Evolutionary conservation across 2,329 filamentous ascomycete species (phyloP).

Genomic region (Beauveria pseudobassiana): DNA sequence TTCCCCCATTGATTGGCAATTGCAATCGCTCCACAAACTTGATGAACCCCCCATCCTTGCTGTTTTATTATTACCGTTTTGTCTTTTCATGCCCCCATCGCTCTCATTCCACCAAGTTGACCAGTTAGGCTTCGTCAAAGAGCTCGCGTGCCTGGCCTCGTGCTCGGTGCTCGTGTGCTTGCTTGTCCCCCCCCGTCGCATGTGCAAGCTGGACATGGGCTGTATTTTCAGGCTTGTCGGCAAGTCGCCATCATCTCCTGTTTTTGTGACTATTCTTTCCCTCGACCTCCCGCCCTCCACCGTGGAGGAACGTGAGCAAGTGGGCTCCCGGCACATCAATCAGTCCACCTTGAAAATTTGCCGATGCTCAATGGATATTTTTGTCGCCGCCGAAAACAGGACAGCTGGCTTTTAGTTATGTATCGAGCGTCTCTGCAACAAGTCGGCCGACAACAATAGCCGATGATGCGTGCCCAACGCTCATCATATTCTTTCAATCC

Average conservation of each 20-base stretch:
- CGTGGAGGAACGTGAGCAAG: background rate
- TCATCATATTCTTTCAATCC: no score
- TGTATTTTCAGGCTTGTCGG: background rate
- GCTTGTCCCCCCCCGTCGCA: background rate
- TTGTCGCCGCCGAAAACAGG: no score
- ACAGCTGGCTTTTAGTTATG: background rate
- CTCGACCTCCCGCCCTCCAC: background rate
- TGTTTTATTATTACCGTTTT: no score
- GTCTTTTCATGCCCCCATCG: background rate
- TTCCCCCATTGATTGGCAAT: no score
- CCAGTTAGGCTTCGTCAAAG: background rate
- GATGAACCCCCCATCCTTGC: no score
- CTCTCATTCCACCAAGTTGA: background rate
- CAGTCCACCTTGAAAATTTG: background rate
- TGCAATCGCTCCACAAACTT: no score
- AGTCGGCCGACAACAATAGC: no score
- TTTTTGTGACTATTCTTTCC: background rate
- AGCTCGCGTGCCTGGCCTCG: constrained; percentile 13
- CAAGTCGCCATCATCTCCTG: background rate
- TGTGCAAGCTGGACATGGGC: background rate
- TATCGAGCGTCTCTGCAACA: no score
- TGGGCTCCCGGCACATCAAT: background rate
- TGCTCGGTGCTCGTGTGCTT: constrained; percentile 13
- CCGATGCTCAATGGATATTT: background rate
- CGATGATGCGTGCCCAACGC: background rate